Base-by-base conservation (phyloP, 2,329 filamentous ascomycete species). In the Trichoderma sp. region DNA sequence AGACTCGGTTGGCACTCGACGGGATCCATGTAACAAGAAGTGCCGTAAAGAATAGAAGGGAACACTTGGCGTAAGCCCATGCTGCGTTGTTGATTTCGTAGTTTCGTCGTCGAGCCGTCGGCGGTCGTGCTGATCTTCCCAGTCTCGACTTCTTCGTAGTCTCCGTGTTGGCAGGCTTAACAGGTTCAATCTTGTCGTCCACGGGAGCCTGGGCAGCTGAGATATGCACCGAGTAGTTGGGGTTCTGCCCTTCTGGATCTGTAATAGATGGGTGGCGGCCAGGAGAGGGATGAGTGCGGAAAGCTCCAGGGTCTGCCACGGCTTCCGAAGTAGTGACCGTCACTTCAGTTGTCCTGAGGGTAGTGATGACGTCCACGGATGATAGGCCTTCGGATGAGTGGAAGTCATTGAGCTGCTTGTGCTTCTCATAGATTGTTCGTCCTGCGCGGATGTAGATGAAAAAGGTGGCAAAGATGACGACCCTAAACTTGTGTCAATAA, bases 1-100 rank as follows among this genome's bases (percentile, higher is more conserved):
- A 94, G 18, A 95, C 87, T 11, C 93, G 87, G 79, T 97, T 96
- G 73, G 91, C 87, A 26, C 90, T 93, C 1, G 92, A 94, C 1
- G 89, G 93, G 71, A 95, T 89, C 91, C 91, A 93, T 6, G 92
- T 93, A 30, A 93, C 86, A 65, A 93, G 84, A 72, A 93, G 86
- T 0, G 91, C 91, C 1, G 89, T 85, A 80, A 93, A 93, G 84
- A 93, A 93, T 9, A 93, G 84, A 32, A 92, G 83, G 0, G 91
- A 87, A 61, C 91, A 92, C 76, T 92, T 92, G 71, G 90, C 88
- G 78, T 93, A 93, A 1, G 88, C 86, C 89, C 89, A 91, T 1
- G 90, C 88, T 3, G 90, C 90, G 43, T 86, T 90, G 77, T 87
- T 90, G 24, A 88, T 83, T 71, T 89, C 87, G 71, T 86, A 83